These are phyloP conservation scores for Saccharomycopsis schoenii DNA, from an alignment of 805 yeast species.

Conservation along the genomic window DNA sequence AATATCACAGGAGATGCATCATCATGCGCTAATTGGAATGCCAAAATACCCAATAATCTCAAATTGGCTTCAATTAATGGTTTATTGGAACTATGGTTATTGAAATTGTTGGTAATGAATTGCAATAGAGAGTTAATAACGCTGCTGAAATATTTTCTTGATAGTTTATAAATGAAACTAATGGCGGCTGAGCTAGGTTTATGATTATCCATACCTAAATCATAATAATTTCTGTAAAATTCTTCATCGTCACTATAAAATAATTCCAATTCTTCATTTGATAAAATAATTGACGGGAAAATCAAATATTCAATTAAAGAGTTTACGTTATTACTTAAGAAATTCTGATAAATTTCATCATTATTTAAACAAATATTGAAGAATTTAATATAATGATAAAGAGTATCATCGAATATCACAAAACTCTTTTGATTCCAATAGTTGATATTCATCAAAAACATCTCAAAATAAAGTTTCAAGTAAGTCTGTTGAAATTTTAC, in stretches of 20 bases:
- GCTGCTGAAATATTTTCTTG: constrained; percentile 7
- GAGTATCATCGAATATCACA: constrained; percentile 7
- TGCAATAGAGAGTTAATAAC: constrained; percentile 32
- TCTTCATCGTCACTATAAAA: constrained; percentile 79
- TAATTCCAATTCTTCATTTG: constrained; percentile 51
- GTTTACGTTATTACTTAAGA: constrained; percentile 1
- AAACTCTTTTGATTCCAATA: constrained; percentile 44
- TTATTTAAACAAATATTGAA: constrained; percentile 10
- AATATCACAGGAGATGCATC: constrained; percentile 35
- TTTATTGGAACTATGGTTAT: constrained; percentile 28
- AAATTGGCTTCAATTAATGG: constrained; percentile 72
- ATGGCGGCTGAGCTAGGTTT: constrained; percentile 79
- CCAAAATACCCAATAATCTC: constrained; percentile 66
- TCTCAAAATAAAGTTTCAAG: constrained; percentile 8
- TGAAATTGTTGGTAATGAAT: constrained; percentile 45
- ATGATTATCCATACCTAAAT: constrained; percentile 47
- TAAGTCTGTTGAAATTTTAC: constrained; percentile 5
- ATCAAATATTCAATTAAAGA: constrained; percentile 21
- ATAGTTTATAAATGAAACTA: constrained; percentile 41
- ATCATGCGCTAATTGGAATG: constrained; percentile 36
- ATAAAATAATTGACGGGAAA: constrained; percentile 64
- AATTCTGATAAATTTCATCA: constrained; percentile 31
- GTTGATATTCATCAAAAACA: constrained; percentile 32
- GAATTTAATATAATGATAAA: constrained; percentile 10
- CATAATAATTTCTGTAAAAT: constrained; percentile 65